phyloP scores from a whole-genome alignment of 23 red algal genomes.

The Gracilaria domingensis region DNA sequence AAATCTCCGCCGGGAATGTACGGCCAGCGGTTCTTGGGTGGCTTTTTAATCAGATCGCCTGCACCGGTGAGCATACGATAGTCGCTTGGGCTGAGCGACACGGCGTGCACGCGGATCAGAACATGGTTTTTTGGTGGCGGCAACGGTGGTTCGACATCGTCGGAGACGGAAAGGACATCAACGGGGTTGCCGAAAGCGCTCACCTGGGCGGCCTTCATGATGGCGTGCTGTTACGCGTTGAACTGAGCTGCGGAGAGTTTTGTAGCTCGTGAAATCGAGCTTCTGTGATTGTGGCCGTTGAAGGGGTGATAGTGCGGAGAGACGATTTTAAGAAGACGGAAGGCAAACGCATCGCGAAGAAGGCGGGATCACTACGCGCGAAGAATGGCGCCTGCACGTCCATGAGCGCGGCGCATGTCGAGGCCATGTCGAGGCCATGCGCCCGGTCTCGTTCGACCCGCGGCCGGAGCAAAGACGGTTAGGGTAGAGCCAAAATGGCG shows the following conservation, averaged over 20 bases:
- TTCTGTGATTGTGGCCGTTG: background rate
- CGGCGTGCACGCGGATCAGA: slow-evolving; percentile 59
- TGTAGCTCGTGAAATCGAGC: background rate
- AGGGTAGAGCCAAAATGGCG: background rate
- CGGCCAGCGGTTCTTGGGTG: slow-evolving; percentile 52
- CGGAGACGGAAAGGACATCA: slow-evolving; percentile 43
- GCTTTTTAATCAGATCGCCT: slow-evolving; percentile 58
- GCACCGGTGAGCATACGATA: slow-evolving; percentile 75
- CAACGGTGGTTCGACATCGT: slow-evolving; percentile 18
- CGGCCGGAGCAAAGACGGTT: no score
- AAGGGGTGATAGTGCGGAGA: no score
- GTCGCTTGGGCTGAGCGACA: slow-evolving; percentile 65
- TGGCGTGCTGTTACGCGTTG: background rate
- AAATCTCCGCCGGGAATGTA: slow-evolving; percentile 85
- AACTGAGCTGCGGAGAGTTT: no score
- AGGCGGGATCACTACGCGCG: no score
- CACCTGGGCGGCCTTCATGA: slow-evolving; percentile 47
- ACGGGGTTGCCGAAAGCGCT: slow-evolving; percentile 20
- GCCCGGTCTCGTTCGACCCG: no score
- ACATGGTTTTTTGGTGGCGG: slow-evolving; percentile 41
- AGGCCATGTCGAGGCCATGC: no score
- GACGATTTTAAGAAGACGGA: no score
- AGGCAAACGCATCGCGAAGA: no score
- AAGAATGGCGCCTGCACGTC: no score
- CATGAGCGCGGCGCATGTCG: background rate